Percentiles rank a stretch among this genome's conserved stretches.
phyloP scores from a whole-genome alignment of 768 basidiomycete species.

The Tylopilus subfusipes region DNA sequence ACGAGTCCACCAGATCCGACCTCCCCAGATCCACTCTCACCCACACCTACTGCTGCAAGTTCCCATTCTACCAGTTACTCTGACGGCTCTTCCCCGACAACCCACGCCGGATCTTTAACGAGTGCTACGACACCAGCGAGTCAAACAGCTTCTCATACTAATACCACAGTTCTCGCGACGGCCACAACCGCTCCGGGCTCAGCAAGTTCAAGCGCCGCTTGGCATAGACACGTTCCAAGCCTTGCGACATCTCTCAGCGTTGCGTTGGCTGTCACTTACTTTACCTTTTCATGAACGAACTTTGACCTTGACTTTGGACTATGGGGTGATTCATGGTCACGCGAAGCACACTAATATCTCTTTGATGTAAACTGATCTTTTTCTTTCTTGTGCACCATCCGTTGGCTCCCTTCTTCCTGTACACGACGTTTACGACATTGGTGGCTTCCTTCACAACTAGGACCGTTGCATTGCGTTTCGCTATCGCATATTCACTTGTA shows the following conservation, averaged over 20 bases:
- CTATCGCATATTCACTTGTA: conserved; percentile 21
- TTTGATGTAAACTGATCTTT: conserved; percentile 7
- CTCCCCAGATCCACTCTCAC: background rate
- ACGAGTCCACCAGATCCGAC: conserved; percentile 3
- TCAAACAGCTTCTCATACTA: background rate
- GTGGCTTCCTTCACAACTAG: conserved; percentile 11
- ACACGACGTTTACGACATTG: conserved; percentile 19
- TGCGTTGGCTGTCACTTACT: conserved; percentile 15
- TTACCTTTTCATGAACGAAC: conserved; percentile 18
- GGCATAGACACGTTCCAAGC: conserved; percentile 21
- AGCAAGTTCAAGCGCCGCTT: conserved; percentile 22
- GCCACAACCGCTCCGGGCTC: conserved; percentile 7
- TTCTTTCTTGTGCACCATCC: conserved; percentile 19
- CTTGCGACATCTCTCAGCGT: conserved; percentile 13
- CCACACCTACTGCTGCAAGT: conserved; percentile 1
- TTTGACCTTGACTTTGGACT: conserved; percentile 7
- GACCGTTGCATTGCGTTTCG: conserved; percentile 8
- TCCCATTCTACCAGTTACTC: background rate
- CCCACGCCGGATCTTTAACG: background rate
- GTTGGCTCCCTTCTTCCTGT: conserved; percentile 2
- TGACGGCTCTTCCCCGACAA: background rate
- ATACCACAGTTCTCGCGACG: conserved; percentile 4
- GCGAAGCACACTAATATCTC: conserved; percentile 5
- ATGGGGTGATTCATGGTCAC: conserved; percentile 8
- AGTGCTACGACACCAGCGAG: conserved; percentile 1